Base-by-base conservation (phyloP, 768 basidiomycete species). In the Ephemerocybe angulata region DNA sequence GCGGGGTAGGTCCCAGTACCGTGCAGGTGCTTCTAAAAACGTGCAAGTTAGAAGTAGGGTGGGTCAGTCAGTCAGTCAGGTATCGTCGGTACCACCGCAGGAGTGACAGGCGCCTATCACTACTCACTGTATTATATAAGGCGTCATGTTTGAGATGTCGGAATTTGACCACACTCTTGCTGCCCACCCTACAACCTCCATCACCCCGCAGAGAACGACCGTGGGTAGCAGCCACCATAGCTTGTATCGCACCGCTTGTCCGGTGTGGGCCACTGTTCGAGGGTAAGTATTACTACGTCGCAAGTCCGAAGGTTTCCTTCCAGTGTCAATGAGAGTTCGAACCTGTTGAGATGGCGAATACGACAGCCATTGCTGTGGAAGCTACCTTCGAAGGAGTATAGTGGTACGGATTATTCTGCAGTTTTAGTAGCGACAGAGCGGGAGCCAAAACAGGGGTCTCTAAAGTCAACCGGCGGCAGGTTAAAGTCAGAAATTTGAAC, bases 221-320 rank as follows among this genome's bases (percentile, higher is more conserved):
- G 85, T 85, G 0, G 76, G 75, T 38, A 82, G 27, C 7, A 84
- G 58, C 76, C 78, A 86, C 78, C 81, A 83, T 44, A 75, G 65
- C 6, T 74, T 72, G 59, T 67, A 79, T 35, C 65, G 67, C 1
- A 72, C 47, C 1, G 77, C 71, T 66, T 84, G 80, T 1, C 58
- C 69, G 7, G 74, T 12, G 60, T 87, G 85, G 0, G 72, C 44
- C 1, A 76, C 81, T 84, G 11, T 27, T 22, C 35, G 37, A 3
- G 47, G 46, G 33, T 41, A 29, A 30, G 22, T 12, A 44, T 27
- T 35, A 17, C 33, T 8, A 35, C 7, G 41, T 11, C 41, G 10
- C 41, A 42, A 42, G 21, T 42, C 10, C 8, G 21, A 19, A 42
- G 8, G 21, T 12, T 12, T 11, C 21, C 21, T 7, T 12, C 41